Evolutionary conservation across 441 rosid genomes (phyloP).

Genomic region (Gossypium schwendimanii): DNA sequence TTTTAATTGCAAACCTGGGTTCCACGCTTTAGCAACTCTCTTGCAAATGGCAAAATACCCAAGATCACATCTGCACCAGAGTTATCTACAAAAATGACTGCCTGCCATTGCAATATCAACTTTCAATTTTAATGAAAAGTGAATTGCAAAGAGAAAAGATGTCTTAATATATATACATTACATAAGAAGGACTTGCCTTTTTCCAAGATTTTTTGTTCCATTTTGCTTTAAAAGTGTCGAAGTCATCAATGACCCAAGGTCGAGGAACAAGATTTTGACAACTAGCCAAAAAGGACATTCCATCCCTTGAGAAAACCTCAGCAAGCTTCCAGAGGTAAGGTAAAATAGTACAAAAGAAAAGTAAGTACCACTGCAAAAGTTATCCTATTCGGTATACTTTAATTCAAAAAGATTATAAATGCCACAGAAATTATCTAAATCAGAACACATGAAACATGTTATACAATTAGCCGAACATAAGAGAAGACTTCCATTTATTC

Average conservation of each 20-base stretch:
- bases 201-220: conserved; percentile 88
- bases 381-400: neutral
- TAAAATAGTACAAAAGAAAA: neutral
- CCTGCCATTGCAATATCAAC: conserved; percentile 41
- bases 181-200: conserved; percentile 40
- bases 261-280: conserved; percentile 82
- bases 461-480: neutral
- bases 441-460: neutral
- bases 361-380: conserved; percentile 7
- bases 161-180: conserved; percentile 2
- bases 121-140: conserved; percentile 2
- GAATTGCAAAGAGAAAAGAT: neutral
- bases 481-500: neutral
- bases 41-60: conserved; percentile 87
- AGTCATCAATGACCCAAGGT: conserved; percentile 96
- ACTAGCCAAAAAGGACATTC: conserved; percentile 82
- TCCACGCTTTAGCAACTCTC: conserved; percentile 82
- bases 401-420: neutral
- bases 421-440: neutral
- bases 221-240: conserved; percentile 61
- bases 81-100: conserved; percentile 87
- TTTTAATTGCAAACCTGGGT: conserved; percentile 49
- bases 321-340: conserved; percentile 50
- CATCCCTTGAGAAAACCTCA: conserved; percentile 88
- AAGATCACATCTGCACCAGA: conserved; percentile 95